Evolutionary conservation across 345 rosid genomes (phyloP), one percentile per base, ranked within the genome.

Genomic region (Corchorus olitorius): DNA sequence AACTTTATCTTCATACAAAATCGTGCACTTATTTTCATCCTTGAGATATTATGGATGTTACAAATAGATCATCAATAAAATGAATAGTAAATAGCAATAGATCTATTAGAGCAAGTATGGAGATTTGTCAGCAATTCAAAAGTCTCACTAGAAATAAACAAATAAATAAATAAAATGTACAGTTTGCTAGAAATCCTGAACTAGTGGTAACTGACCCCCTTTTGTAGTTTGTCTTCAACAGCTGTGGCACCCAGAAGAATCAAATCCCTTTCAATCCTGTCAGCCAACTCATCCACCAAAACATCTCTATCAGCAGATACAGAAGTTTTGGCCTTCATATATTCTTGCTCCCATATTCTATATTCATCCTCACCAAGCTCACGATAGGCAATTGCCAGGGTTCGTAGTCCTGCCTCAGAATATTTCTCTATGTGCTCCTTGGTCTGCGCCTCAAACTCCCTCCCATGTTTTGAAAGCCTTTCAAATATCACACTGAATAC

Each of bases 161-260:
- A 16, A 66, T 34, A 17, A 65, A 58, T 16, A n/a, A 27, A 27
- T 27, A 27, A 27, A 27, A 27, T 27, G 27, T 27, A 80, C 43
- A 49, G 49, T 27, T 39, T 34, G 73, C 50, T 59, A 33, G 60
- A 67, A 41, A 46, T 73, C 46, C 17, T 2, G 15, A 54, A 54
- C 45, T 68, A 75, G 9, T 53, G 48, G 48, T 12, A 56, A 19
- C 90, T 81, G 77, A 93, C 99, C 86, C 97, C 94, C 43, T 86
- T 86, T 70, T 95, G 99, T 43, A 95, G 89, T 83, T 89, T 95
- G 83, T 95, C 99, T 84, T 93, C 97, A 56, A 95, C 96, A 17
- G 96, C 99, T 77, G 98, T 93, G 58, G 96, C 94, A 58, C 99
- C 99, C 76, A 95, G 93, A 70, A 95, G 99, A 80, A 88, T 72